Evolutionary conservation across 2,329 filamentous ascomycete genomes (phyloP).

Genomic region (Mariannaea sp.): DNA sequence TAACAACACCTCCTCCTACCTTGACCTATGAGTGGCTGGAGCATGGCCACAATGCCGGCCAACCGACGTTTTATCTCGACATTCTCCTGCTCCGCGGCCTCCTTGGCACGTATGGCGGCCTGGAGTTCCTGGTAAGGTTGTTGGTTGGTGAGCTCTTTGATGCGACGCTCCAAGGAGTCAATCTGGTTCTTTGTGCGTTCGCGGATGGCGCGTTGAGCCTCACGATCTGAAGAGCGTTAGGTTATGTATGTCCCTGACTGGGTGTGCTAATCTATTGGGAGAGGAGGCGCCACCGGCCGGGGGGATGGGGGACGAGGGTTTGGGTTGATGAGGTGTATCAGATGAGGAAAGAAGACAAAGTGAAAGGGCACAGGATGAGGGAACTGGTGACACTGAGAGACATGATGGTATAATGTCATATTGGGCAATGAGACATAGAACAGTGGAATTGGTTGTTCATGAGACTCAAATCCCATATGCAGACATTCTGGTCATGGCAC

Average conservation of each 20-base stretch:
- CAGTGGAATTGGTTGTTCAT: background rate
- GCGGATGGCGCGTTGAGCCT: slow-evolving; percentile 83
- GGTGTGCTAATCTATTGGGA: slow-evolving; percentile 1
- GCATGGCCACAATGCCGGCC: slow-evolving; percentile 65
- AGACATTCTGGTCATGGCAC: background rate
- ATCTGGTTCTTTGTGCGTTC: slow-evolving; percentile 83
- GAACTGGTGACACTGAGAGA: background rate
- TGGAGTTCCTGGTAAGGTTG: slow-evolving; percentile 86
- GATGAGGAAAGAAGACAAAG: background rate
- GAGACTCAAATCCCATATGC: background rate
- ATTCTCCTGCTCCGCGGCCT: slow-evolving; percentile 78
- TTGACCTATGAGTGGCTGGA: slow-evolving; percentile 60
- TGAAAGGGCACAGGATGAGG: background rate
- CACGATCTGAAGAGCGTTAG: slow-evolving; percentile 64
- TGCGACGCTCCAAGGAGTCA: slow-evolving; percentile 71
- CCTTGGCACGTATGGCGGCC: slow-evolving; percentile 73
- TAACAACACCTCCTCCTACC: slow-evolving; percentile 28
- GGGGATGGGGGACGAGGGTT: no score
- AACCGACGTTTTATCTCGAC: slow-evolving; percentile 74
- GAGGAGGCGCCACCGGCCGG: no score
- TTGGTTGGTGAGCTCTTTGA: slow-evolving; percentile 76
- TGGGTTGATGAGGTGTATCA: background rate
- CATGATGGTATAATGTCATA: background rate
- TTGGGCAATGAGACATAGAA: background rate
- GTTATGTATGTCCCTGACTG: slow-evolving; percentile 17